Evolutionary conservation across 1,284 basidiomycete species (phyloP).

Genomic region (Ustilago trichophora): DNA sequence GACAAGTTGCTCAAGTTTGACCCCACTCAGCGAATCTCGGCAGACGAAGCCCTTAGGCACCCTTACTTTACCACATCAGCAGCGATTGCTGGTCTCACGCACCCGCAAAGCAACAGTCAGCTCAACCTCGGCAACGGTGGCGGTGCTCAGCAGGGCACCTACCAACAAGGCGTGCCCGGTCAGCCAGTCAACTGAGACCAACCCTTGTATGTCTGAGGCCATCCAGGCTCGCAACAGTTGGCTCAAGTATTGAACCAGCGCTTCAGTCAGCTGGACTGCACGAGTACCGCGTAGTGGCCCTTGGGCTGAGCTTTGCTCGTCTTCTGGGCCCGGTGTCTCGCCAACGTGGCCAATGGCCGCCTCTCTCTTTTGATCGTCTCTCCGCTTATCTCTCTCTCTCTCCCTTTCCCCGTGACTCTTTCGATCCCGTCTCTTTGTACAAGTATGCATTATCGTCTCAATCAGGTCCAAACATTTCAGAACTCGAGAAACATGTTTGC

Average conservation of each 20-base stretch:
- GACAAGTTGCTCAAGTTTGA: slow-evolving; percentile 97
- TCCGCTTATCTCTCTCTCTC: background rate
- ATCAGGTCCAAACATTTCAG: no score
- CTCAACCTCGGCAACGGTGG: slow-evolving; percentile 47
- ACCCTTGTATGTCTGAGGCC: no score
- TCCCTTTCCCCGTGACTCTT: background rate
- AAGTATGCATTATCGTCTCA: slow-evolving; percentile 27
- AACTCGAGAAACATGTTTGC: no score
- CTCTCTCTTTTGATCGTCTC: background rate
- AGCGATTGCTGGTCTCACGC: slow-evolving; percentile 44
- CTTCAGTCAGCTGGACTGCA: no score
- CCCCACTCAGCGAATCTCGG: slow-evolving; percentile 88
- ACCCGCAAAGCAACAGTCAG: slow-evolving; percentile 38
- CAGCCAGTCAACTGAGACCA: slow-evolving; percentile 21
- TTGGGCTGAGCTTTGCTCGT: no score
- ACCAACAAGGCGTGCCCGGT: slow-evolving; percentile 33
- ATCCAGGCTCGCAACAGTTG: background rate
- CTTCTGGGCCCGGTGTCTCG: no score
- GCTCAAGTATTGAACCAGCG: no score
- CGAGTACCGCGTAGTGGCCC: no score
- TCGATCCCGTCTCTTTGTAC: slow-evolving; percentile 20
- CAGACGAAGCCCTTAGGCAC: slow-evolving; percentile 89
- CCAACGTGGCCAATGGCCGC: no score
- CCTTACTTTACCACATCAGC: slow-evolving; percentile 79
- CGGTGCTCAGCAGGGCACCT: slow-evolving; percentile 31